phyloP scores from a whole-genome alignment of 108 stramenopile species.

The Skeletonema tropicum region DNA sequence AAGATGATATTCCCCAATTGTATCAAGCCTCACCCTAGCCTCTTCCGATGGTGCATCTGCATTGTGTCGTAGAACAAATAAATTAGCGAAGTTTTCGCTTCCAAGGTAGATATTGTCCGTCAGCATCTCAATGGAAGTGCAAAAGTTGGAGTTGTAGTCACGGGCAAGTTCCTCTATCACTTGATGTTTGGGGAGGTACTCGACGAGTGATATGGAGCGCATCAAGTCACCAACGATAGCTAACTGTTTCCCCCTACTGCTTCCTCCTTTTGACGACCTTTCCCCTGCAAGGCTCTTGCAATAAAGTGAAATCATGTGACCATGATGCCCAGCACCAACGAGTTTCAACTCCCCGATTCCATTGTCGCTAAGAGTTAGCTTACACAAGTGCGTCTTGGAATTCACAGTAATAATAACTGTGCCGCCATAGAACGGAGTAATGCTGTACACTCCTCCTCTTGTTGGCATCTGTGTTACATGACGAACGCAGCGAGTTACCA shows the following conservation, averaged over 20 bases:
- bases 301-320: conserved; percentile 93
- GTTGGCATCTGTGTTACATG: conserved; percentile 73
- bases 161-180: conserved; percentile 91
- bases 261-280: background rate
- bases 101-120: conserved; percentile 92
- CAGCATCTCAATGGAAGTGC: conserved; percentile 93
- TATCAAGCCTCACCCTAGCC: conserved; percentile 84
- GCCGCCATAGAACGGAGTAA: conserved; percentile 79
- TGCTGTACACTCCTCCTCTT: conserved; percentile 79
- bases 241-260: conserved; percentile 59
- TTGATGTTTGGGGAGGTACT: conserved; percentile 81
- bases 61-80: conserved; percentile 90
- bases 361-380: conserved; percentile 48
- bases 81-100: conserved; percentile 92
- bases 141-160: conserved; percentile 96
- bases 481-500: conserved; percentile 43
- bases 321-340: conserved; percentile 88
- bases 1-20: conserved; percentile 92
- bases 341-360: conserved; percentile 48
- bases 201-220: conserved; percentile 92
- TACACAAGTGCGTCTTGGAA: conserved; percentile 76
- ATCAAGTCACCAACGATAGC: conserved; percentile 97
- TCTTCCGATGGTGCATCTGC: conserved; percentile 84
- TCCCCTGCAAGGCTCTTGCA: conserved; percentile 72
- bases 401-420: conserved; percentile 74